phyloP scores from a whole-genome alignment of 139 green algal species.

The Volvox reticuliferus region DNA sequence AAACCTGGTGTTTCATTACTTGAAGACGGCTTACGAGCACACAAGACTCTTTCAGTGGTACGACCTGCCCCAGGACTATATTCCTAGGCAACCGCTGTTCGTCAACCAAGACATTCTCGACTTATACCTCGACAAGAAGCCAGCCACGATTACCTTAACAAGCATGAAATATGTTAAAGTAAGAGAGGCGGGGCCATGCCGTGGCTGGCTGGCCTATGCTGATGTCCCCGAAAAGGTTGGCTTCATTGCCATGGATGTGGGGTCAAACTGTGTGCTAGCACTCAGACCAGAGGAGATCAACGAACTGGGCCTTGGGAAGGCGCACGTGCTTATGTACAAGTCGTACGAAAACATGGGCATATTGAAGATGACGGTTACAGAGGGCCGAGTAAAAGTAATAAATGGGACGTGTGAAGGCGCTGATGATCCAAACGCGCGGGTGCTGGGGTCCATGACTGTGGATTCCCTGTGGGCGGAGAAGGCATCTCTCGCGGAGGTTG shows the following conservation, averaged over 20 bases:
- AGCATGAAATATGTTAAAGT: background rate
- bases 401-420: background rate
- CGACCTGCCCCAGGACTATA: no score
- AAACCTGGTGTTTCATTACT: background rate
- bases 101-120: no score
- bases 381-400: background rate
- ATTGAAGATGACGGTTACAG: background rate
- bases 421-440: background rate
- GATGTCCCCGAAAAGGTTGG: conserved; percentile 4
- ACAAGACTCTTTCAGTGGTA: no score
- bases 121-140: background rate
- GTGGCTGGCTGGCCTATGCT: background rate
- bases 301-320: background rate
- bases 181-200: background rate
- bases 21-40: no score
- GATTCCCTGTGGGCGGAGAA: background rate
- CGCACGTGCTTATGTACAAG: background rate
- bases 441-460: background rate
- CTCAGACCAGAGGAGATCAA: background rate
- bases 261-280: background rate
- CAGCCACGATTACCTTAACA: background rate
- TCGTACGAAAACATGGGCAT: background rate
- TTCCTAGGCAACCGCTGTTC: background rate
- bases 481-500: background rate
- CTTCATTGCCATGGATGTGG: background rate